Percentiles rank a stretch among this genome's conserved stretches.
phyloP scores from a whole-genome alignment of 1,139 yeast genomes.

The Lodderomyces orthopsilosis region DNA sequence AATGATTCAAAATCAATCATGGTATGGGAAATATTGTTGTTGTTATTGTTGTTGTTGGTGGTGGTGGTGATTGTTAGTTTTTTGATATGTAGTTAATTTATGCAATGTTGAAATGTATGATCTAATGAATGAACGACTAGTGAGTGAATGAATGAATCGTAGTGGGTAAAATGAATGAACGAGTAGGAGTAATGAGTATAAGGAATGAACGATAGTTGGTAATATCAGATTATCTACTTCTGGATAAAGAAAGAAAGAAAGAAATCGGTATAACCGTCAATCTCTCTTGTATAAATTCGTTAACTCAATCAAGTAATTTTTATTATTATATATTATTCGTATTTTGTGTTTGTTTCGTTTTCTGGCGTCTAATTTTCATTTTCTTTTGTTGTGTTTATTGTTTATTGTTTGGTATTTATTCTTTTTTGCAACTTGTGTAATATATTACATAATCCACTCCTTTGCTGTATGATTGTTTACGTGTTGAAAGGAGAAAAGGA shows the following conservation, averaged over 20 bases:
- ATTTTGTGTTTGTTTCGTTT: neutral
- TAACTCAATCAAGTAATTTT: neutral
- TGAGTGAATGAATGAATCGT: conserved; percentile 1
- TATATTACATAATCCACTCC: neutral
- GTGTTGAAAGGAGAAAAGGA: neutral
- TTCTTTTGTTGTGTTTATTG: neutral
- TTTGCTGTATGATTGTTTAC: neutral
- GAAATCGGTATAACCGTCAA: too few relatives aligned
- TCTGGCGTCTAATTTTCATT: neutral
- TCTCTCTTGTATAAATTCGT: too few relatives aligned
- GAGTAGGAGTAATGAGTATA: neutral
- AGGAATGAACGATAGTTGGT: conserved; percentile 5
- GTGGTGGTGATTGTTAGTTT: neutral
- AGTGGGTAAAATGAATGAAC: neutral
- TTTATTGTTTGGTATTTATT: too few relatives aligned
- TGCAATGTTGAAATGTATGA: neutral
- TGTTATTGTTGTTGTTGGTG: neutral
- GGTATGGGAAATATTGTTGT: neutral
- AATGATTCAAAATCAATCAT: conserved; percentile 34
- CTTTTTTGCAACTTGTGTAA: neutral
- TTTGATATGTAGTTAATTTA: neutral
- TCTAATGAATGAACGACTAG: neutral
- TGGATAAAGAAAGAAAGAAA: neutral
- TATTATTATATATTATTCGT: neutral
- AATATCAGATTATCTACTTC: neutral